Percentiles rank a stretch among this genome's conserved stretches.
Evolutionary conservation across 2,329 filamentous ascomycete genomes (phyloP).

Genomic region (Cladosporium sp.): DNA sequence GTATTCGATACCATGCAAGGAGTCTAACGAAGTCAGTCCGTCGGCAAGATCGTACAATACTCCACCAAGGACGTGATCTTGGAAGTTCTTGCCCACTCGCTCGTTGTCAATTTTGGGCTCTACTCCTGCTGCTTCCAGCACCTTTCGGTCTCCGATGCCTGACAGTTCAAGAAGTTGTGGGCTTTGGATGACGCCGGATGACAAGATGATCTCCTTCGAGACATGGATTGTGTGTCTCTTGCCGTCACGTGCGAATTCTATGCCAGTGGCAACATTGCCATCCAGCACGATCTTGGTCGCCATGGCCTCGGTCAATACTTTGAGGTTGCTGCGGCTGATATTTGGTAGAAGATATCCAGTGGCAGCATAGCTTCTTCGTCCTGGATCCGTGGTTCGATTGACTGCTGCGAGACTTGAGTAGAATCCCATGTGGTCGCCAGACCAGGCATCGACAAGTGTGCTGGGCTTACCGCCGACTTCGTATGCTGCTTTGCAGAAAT

Average conservation of each 20-base stretch:
- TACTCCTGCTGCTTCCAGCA: conserved; percentile 52
- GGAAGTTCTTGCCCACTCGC: conserved; percentile 55
- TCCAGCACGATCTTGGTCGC: conserved; percentile 33
- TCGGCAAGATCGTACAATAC: conserved; percentile 33
- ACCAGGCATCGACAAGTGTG: conserved; percentile 36
- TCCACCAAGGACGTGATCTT: conserved; percentile 36
- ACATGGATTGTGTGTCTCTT: conserved; percentile 30
- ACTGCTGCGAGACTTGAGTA: conserved; percentile 36
- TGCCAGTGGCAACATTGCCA: conserved; percentile 34
- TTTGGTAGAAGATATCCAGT: conserved; percentile 37
- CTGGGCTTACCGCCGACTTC: conserved; percentile 34
- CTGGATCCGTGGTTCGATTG: conserved; percentile 33
- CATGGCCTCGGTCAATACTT: conserved; percentile 35
- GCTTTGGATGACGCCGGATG: conserved; percentile 58
- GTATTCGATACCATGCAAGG: conserved; percentile 39
- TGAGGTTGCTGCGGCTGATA: conserved; percentile 31
- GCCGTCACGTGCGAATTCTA: conserved; percentile 41
- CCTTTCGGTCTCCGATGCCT: conserved; percentile 54
- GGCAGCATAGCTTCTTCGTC: conserved; percentile 36
- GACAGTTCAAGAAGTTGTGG: conserved; percentile 63
- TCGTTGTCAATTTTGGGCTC: conserved; percentile 50
- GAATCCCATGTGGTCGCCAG: conserved; percentile 37
- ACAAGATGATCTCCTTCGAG: conserved; percentile 44
- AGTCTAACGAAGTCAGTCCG: conserved; percentile 36
- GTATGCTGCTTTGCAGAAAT: conserved; percentile 39